Evolutionary conservation across 2,329 filamentous ascomycete genomes (phyloP), one percentile per base, ranked within the genome.

Genomic region (Botryosphaeria dothidea): DNA sequence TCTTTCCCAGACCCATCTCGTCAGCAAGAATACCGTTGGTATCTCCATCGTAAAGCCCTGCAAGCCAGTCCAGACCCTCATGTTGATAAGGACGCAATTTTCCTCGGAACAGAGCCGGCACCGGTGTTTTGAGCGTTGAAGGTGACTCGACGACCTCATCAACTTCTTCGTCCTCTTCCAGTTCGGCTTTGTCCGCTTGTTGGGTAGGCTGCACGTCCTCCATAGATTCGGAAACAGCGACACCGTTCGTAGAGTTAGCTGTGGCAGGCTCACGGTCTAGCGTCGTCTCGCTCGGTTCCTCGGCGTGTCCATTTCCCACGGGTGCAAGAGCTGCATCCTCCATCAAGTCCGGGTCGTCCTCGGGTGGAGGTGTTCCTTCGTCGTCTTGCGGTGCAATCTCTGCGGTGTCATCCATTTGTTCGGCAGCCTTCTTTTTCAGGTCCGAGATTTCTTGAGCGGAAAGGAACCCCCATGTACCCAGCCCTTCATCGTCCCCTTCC

Each of bases 1-100:
- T 99, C 79, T 99, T 99, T 8, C 95, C 95, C 3, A 99, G 85
- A 68, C 95, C 95, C 95, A 99, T 99, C 76, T 99, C 95, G 74
- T 99, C 96, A 1, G 95, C 95, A 21, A 99, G 82, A 63, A 99
- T 99, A 23, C 95, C 95, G 72, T 98, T 99, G 27, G 94, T 97
- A 68, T 91, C 90, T 68, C 95, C 96, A 17, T 89, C 89, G 75
- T 99, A 98, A 1, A 99, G 84, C 0, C 93, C 92, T 2, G 93
- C 93, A 52, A 99, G 88, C 95, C 95, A 99, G 75, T 99, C 95
- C 7, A 99, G 81, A n/a, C 95, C 96, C 72, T 92, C 92, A 72
- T 97, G 95, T 71, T 99, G 95, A 73, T 99, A 99, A 75, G 97
- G 94, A 75, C 96, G 91, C 11, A 99, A 81, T 0, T 88, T 96